These are phyloP conservation scores for Arthrinium phaeospermum DNA, from an alignment of 2,329 filamentous ascomycete genomes.

Conservation along the genomic window DNA sequence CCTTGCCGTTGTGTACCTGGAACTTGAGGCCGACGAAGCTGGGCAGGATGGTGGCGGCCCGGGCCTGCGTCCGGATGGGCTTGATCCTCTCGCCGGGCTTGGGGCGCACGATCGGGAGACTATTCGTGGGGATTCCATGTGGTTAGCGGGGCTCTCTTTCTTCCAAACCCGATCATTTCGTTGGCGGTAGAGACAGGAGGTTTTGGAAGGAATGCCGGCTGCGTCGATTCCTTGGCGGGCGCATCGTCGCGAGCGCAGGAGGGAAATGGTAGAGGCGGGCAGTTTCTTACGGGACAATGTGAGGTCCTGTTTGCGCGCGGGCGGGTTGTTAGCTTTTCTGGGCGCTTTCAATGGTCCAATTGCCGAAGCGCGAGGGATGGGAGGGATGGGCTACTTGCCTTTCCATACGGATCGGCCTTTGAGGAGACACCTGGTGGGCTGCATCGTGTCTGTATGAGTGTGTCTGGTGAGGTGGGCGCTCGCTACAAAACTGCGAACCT, in stretches of 20 bases:
- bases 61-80: slow-evolving; percentile 85
- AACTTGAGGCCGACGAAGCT: slow-evolving; percentile 92
- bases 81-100: slow-evolving; percentile 66
- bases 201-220: not conserved
- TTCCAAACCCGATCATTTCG: too few relatives aligned
- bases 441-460: slow-evolving; percentile 32
- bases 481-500: not conserved
- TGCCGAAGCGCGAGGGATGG: not conserved
- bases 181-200: not conserved
- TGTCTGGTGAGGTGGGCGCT: not conserved
- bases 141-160: not conserved
- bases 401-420: slow-evolving; percentile 44
- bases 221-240: too few relatives aligned
- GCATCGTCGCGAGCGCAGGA: too few relatives aligned
- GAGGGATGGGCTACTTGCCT: slow-evolving; percentile 29
- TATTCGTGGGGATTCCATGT: slow-evolving; percentile 31
- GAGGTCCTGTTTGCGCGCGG: slow-evolving; percentile 57
- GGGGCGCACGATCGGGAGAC: slow-evolving; percentile 67
- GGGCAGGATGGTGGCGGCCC: slow-evolving; percentile 86
- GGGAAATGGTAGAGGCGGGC: not conserved
- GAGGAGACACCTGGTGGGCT: slow-evolving; percentile 43
- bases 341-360: not conserved
- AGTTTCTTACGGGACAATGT: slow-evolving; percentile 71
- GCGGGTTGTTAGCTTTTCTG: slow-evolving; percentile 23
- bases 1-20: slow-evolving; percentile 90